Percentiles rank a stretch among this genome's conserved stretches.
Evolutionary conservation across 2,329 filamentous ascomycete species (phyloP).

Genomic region (Pseudocercospora pini-densiflorae): DNA sequence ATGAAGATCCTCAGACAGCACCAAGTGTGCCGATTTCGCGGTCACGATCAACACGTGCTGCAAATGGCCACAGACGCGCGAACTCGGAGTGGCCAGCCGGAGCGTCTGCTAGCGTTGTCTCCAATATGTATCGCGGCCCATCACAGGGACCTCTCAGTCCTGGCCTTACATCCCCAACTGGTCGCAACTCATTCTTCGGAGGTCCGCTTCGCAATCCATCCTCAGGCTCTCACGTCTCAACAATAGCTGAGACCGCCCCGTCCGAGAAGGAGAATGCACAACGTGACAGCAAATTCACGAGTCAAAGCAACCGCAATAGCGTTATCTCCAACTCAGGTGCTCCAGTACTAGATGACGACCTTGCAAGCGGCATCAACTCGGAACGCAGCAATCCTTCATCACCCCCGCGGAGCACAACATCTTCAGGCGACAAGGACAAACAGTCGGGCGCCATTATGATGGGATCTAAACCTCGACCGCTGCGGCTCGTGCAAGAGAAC

Average conservation of each 20-base stretch:
- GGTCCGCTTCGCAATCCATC: slow-evolving; percentile 41
- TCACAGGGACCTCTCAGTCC: slow-evolving; percentile 46
- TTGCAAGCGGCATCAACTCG: slow-evolving; percentile 23
- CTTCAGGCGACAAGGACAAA: slow-evolving; percentile 37
- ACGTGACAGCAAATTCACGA: slow-evolving; percentile 38
- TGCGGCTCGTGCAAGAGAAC: slow-evolving; percentile 83
- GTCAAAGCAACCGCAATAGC: slow-evolving; percentile 31
- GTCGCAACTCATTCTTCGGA: slow-evolving; percentile 64
- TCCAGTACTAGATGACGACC: slow-evolving; percentile 17
- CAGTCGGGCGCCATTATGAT: slow-evolving; percentile 51
- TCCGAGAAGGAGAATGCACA: slow-evolving; percentile 30
- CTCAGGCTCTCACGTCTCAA: slow-evolving; percentile 53
- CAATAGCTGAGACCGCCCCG: slow-evolving; percentile 29
- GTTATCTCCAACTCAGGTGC: slow-evolving; percentile 28
- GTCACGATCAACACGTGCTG: slow-evolving; percentile 50
- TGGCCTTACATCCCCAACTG: slow-evolving; percentile 62
- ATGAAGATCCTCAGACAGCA: slow-evolving; percentile 71
- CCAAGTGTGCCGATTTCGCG: slow-evolving; percentile 74
- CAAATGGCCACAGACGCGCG: slow-evolving; percentile 47
- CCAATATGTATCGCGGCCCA: slow-evolving; percentile 85
- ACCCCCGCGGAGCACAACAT: slow-evolving; percentile 62
- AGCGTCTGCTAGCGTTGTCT: slow-evolving; percentile 68
- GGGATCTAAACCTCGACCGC: slow-evolving; percentile 75
- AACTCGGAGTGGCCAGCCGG: slow-evolving; percentile 47
- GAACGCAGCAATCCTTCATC: slow-evolving; percentile 54